Conservation (phyloP, 2,329 filamentous ascomycete genomes). For the Plectosphaerella cucumerina region DNA sequence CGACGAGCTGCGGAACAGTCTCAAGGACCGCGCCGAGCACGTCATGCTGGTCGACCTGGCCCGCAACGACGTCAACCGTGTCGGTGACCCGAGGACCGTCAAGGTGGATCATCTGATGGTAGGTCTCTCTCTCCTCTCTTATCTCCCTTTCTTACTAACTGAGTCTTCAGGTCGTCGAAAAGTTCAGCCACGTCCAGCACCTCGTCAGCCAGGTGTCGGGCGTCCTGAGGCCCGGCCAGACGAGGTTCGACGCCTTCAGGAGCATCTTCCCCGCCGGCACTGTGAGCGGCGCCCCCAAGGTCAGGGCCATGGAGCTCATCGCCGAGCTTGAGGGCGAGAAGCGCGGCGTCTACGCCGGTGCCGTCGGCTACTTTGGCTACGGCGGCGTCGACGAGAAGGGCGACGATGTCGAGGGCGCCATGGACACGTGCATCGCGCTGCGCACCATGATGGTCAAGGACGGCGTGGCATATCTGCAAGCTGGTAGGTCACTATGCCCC, state of each 20-base stretch:
- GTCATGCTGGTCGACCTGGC: constrained; percentile 98
- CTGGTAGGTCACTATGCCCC: constrained; percentile 37
- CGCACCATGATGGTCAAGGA: constrained; percentile 95
- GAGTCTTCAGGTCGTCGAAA: constrained; percentile 57
- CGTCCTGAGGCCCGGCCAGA: constrained; percentile 76
- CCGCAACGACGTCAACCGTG: constrained; percentile 92
- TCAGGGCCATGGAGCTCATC: constrained; percentile 95
- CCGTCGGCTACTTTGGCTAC: constrained; percentile 96
- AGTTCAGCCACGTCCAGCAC: constrained; percentile 96
- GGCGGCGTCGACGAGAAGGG: constrained; percentile 64
- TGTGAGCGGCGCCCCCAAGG: constrained; percentile 92
- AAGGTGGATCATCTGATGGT: constrained; percentile 90
- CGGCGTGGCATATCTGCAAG: constrained; percentile 84
- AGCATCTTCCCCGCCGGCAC: constrained; percentile 97
- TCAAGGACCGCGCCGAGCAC: constrained; percentile 93
- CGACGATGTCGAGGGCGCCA: constrained; percentile 68
- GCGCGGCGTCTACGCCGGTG: constrained; percentile 90
- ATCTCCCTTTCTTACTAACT: neutral
- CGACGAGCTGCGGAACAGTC: constrained; percentile 67
- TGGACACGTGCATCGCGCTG: constrained; percentile 81
- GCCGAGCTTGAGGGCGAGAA: constrained; percentile 92
- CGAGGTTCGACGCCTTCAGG: constrained; percentile 90
- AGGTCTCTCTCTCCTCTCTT: neutral
- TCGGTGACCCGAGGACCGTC: constrained; percentile 86
- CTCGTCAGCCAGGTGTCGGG: constrained; percentile 94